Evolutionary conservation across 2,329 filamentous ascomycete genomes (phyloP).

Genomic region (Colletotrichum navitas): DNA sequence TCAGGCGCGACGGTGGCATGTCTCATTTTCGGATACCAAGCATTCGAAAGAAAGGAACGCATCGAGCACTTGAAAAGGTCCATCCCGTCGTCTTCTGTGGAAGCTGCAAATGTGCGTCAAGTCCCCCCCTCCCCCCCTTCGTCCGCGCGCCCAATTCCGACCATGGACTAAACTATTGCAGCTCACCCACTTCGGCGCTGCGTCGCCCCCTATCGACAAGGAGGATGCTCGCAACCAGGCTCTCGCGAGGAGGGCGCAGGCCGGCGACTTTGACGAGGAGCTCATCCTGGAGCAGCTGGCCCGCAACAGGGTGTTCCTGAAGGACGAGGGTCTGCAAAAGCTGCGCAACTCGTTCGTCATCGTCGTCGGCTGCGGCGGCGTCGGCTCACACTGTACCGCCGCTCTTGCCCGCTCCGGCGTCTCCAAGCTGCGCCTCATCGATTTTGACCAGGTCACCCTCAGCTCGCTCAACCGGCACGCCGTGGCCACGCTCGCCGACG

Average conservation of each 20-base stretch:
- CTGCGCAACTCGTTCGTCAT: conserved; percentile 87
- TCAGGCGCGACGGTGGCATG: conserved; percentile 72
- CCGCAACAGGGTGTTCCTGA: conserved; percentile 91
- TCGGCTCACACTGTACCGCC: conserved; percentile 91
- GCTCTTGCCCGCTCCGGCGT: conserved; percentile 91
- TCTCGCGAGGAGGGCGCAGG: conserved; percentile 70
- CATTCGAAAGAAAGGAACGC: conserved; percentile 66
- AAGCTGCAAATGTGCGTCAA: conserved; percentile 49
- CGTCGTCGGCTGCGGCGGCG: conserved; percentile 92
- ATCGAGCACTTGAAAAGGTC: conserved; percentile 70
- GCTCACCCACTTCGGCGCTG: conserved; percentile 73
- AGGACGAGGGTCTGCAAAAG: conserved; percentile 81
- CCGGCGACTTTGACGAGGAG: conserved; percentile 77
- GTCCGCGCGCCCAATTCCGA: not conserved
- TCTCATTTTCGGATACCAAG: conserved; percentile 73
- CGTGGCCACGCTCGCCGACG: conserved; percentile 92
- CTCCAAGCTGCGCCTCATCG: conserved; percentile 86
- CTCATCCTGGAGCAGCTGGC: conserved; percentile 95
- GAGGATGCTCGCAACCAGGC: conserved; percentile 72
- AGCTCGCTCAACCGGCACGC: conserved; percentile 97
- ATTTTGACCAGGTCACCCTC: conserved; percentile 97
- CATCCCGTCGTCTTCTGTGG: conserved; percentile 60
- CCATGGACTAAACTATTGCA: conserved; percentile 51
- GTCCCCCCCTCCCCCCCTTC: not conserved
- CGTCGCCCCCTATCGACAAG: conserved; percentile 63